Base-by-base conservation (phyloP, 2,329 filamentous ascomycete genomes). In the Apiospora hydei region DNA sequence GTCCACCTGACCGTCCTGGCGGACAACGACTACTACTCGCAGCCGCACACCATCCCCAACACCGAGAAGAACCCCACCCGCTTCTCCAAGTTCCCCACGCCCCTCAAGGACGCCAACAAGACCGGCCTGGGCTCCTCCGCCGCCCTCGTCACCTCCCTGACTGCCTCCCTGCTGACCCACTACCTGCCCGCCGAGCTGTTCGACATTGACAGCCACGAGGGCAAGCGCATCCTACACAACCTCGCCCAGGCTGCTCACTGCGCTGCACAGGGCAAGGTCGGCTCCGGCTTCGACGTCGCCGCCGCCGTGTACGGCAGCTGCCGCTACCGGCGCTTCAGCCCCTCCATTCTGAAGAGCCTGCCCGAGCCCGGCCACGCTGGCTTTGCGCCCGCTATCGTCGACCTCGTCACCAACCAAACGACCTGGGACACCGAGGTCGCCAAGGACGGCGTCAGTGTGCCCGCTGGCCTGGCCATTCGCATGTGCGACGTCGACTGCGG, bases 401-500 rank as follows among this genome's bases (percentile, higher is more conserved):
- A 84, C 0, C 85, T 94, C 1, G 91, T 98, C 6, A 88, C 94
- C 61, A 88, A 90, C 71, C 83, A 83, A 4, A 78, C 81, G 4
- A 83, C 83, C 34, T 99, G 96, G 96, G 95, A 98, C 77, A 92
- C 91, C 0, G 90, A 95, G 77, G 91, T 97, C 68, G 83, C 84
- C 44, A 92, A 94, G 77, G 90, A 91, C 6, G 88, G 86, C 21
- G 90, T 96, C 70, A 88, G 86, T 73, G 86, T 98, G 72, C 95
- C 96, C 0, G 78, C 82, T 0, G 94, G 94, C 0, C 84, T 97
- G 76, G 89, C 92, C 34, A 86, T 98, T 76, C 89, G 97, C 73
- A 96, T 99, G 92, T 98, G 95, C 79, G 96, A 99, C 80, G 96
- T 99, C 8, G 94, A 97, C 80, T 98, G 95, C 80, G 96, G 96